Evolutionary conservation across 768 basidiomycete species (phyloP).

Genomic region (Terana coerulea): DNA sequence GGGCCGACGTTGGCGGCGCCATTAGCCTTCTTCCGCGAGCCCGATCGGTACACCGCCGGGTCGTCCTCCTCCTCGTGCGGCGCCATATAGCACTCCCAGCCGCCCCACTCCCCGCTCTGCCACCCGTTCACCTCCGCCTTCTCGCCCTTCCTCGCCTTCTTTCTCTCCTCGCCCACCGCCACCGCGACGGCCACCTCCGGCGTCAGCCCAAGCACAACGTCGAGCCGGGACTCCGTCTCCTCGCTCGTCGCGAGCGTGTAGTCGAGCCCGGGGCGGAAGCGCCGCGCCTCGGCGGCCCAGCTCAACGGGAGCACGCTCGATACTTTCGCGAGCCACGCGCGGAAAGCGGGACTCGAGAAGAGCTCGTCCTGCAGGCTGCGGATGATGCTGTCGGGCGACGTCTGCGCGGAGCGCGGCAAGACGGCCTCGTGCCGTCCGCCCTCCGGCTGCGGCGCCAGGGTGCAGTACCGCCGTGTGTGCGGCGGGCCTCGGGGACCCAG

Average conservation of each 20-base stretch:
- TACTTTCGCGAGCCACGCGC: conserved; percentile 82
- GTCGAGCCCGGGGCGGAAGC: conserved; percentile 90
- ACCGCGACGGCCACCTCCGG: conserved; percentile 45
- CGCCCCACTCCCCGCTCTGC: conserved; percentile 80
- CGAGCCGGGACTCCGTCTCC: conserved; percentile 75
- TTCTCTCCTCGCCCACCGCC: conserved; percentile 18
- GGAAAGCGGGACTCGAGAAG: conserved; percentile 77
- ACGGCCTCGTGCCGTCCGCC: conserved; percentile 42
- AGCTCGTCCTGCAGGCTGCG: conserved; percentile 72
- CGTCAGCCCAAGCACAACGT: conserved; percentile 84
- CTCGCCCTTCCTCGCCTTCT: conserved; percentile 24
- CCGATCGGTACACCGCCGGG: conserved; percentile 84
- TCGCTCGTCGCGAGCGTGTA: conserved; percentile 93
- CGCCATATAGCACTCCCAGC: conserved; percentile 98
- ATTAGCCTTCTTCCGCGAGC: conserved; percentile 21
- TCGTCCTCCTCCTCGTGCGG: conserved; percentile 94
- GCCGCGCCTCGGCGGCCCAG: conserved; percentile 72
- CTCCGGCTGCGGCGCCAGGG: conserved; percentile 36
- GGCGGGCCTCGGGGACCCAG: conserved; percentile 86
- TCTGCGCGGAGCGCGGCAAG: conserved; percentile 47
- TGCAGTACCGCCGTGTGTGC: conserved; percentile 91
- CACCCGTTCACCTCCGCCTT: conserved; percentile 43
- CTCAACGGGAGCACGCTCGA: conserved; percentile 69
- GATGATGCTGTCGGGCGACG: conserved; percentile 55
- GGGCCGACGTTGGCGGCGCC: conserved; percentile 6